Base-by-base conservation (phyloP, 225 moss, liverwort and hornwort genomes). In the Polytrichum commune region DNA sequence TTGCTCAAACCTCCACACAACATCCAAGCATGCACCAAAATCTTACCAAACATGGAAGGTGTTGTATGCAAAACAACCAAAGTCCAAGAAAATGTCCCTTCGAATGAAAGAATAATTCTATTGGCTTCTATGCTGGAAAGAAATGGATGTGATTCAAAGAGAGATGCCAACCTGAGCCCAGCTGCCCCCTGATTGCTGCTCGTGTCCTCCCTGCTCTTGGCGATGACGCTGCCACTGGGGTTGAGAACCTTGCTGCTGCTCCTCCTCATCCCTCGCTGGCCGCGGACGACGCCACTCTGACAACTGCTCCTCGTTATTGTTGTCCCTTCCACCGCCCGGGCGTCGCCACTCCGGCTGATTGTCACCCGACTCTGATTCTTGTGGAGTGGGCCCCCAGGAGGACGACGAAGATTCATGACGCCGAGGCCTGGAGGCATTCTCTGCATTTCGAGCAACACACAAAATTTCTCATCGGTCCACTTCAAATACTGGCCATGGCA, bases 91-190 rank as follows among this genome's bases (percentile, higher is more conserved):
- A 19, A 6, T 22, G 7, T 22, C 6, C 20, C 16, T 13, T 46
- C 3, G 46, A 46, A 13, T 16, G 13, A 4, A 46, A 46, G 46
- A 16, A 16, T 46, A 46, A 46, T 13, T 16, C 46, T 46, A 13
- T 46, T 13, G 46, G 46, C n/a, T n/a, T n/a, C n/a, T n/a, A n/a
- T n/a, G n/a, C n/a, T n/a, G n/a, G n/a, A n/a, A n/a, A 58, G 58
- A 9, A 20, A 23, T 23, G 24, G 58, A 20, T 27, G 18, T 66
- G 27, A 19, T 25, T 32, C 19, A 65, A 20, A 65, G 24, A 27
- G 26, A 58, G 30, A 61, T 28, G 9, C 46, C 33, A 66, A 84
- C 87, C 84, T 87, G 84, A 72, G 87, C 87, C 87, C 81, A 87
- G 53, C 66, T 79, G 78, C 74, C 81, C 29, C 70, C 81, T 19